These are phyloP conservation scores for Solanum medicagineum DNA, from an alignment of 257 asterid genomes.

Conservation along the genomic window DNA sequence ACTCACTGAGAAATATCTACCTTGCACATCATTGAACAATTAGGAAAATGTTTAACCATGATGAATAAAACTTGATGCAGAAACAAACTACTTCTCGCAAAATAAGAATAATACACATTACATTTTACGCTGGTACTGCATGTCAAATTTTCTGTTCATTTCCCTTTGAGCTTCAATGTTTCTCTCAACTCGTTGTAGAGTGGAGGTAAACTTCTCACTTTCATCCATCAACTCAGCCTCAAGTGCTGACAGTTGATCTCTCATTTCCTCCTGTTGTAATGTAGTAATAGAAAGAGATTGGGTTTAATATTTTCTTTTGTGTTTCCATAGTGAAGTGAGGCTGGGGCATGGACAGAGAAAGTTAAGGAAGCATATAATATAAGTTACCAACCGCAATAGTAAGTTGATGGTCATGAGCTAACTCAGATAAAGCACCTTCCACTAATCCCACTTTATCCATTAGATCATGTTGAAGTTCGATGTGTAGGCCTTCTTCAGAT, in stretches of 20 bases:
- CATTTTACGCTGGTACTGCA: conserved; percentile 75
- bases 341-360: not conserved
- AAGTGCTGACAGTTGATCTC: conserved; percentile 49
- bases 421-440: conserved; percentile 62
- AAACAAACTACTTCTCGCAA: not conserved
- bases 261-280: conserved; percentile 55
- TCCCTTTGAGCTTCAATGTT: conserved; percentile 42
- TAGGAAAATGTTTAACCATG: not conserved
- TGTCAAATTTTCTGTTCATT: conserved; percentile 52
- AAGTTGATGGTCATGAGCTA: conserved; percentile 41
- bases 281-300: not conserved
- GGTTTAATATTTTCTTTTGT: not conserved
- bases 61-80: not conserved
- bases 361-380: not conserved
- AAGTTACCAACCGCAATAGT: conserved; percentile 42
- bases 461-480: conserved; percentile 28
- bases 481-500: conserved; percentile 28
- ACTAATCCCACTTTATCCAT: conserved; percentile 56
- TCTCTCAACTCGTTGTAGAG: conserved; percentile 28
- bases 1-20: not conserved
- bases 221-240: conserved; percentile 44
- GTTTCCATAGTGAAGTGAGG: not conserved
- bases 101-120: conserved; percentile 18
- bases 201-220: conserved; percentile 35
- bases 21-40: not conserved